A percentile compares a stretch with the other conserved stretches of the same genome.
These are phyloP conservation scores for Tricholomella constricta DNA, from an alignment of 768 basidiomycete species.

Conservation along the genomic window DNA sequence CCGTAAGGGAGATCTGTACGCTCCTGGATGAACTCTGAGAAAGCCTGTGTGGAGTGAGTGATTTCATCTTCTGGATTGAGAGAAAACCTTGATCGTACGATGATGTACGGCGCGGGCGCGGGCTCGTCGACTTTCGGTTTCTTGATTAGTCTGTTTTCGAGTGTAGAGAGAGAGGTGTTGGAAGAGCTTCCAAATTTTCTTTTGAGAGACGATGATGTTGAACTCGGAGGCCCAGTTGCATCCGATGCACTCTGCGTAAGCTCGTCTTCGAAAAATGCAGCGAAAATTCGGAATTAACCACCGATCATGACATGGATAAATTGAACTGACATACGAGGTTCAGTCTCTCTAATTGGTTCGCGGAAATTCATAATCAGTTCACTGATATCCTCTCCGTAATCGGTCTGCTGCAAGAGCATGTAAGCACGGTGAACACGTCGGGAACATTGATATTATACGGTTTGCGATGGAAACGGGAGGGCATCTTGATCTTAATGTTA, in stretches of 20 bases:
- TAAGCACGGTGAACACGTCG: background rate
- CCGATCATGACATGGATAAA: too few species aligned
- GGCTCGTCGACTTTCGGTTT: constrained; percentile 5
- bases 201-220: constrained; percentile 24
- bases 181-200: constrained; percentile 28
- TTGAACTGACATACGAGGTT: too few species aligned
- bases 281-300: too few species aligned
- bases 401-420: constrained; percentile 8
- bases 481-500: constrained; percentile 1
- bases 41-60: constrained; percentile 15
- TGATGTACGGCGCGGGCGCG: constrained; percentile 16
- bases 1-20: constrained; percentile 34
- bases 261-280: background rate
- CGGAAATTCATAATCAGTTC: background rate
- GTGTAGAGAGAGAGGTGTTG: background rate
- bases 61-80: background rate
- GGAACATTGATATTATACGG: background rate
- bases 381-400: constrained; percentile 12
- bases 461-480: constrained; percentile 4
- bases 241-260: constrained; percentile 6
- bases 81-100: constrained; percentile 15
- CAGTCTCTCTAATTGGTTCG: too few species aligned
- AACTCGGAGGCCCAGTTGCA: constrained; percentile 15
- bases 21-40: constrained; percentile 11
- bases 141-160: constrained; percentile 7